These are phyloP conservation scores for Aspergillus sclerotiicarbonarius DNA, from an alignment of 495 filamentous ascomycete genomes.

Conservation along the genomic window DNA sequence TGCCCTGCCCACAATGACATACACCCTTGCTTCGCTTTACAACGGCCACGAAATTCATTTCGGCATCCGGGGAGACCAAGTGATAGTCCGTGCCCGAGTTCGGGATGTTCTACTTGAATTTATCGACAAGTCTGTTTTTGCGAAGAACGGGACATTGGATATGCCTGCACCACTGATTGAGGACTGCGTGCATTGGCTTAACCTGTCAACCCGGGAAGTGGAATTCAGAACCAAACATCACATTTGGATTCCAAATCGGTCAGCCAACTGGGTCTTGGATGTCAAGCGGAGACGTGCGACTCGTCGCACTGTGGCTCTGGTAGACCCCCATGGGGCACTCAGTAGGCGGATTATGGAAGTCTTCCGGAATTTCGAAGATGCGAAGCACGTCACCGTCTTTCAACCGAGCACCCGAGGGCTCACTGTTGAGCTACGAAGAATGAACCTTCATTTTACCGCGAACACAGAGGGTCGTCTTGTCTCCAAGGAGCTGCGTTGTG, in stretches of 20 bases:
- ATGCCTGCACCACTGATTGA: constrained; percentile 47
- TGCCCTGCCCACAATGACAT: constrained; percentile 39
- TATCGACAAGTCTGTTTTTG: constrained; percentile 38
- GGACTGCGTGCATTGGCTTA: constrained; percentile 56
- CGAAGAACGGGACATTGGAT: constrained; percentile 15
- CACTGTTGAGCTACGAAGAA: constrained; percentile 40
- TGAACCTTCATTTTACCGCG: constrained; percentile 48
- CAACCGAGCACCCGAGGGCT: constrained; percentile 21
- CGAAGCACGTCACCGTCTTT: constrained; percentile 30
- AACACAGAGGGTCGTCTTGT: constrained; percentile 15
- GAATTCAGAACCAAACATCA: constrained; percentile 27
- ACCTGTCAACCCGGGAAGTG: constrained; percentile 38
- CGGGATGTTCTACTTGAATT: constrained; percentile 34
- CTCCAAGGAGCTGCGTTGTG: constrained; percentile 36
- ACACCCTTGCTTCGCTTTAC: constrained; percentile 28
- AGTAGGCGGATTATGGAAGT: constrained; percentile 27
- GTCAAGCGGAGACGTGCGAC: constrained; percentile 23
- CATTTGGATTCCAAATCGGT: constrained; percentile 34
- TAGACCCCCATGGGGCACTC: constrained; percentile 31
- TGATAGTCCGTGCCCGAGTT: constrained; percentile 17
- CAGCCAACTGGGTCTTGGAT: constrained; percentile 25
- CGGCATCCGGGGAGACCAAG: constrained; percentile 22
- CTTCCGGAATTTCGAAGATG: constrained; percentile 31
- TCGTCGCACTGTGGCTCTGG: constrained; percentile 13
- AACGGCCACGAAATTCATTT: constrained; percentile 37